Base-by-base conservation (phyloP, 352 stramenopile species). In the Pythium myriotylum region DNA sequence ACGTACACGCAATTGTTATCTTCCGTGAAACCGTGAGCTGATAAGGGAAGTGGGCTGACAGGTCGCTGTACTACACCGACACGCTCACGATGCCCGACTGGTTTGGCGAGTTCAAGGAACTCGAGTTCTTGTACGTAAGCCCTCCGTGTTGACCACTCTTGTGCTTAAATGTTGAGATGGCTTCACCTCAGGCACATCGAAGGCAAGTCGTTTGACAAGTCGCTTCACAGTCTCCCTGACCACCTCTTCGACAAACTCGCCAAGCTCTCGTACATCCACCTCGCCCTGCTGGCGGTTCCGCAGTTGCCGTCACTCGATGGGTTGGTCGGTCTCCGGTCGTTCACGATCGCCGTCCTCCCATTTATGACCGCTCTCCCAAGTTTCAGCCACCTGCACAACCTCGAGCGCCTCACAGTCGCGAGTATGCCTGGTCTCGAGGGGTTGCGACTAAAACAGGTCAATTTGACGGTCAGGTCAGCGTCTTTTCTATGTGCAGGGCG, bases 91-190 rank as follows among this genome's bases (percentile, higher is more conserved):
- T 81, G 17, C 73, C 73, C 6, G 8, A n/a, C 6, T 78, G 73
- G 73, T 52, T 65, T 35, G 46, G 61, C 0, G 53, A 73, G 13
- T 70, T 78, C 27, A 60, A 48, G 3, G 41, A 70, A 4, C 63
- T 81, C 37, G 70, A 81, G 39, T 78, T 70, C 17, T 37, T 81
- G 45, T 74, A 62, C n/a, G 46, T n/a, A n/a, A n/a, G n/a, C n/a
- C n/a, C n/a, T 64, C 1, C 17, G n/a, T 43, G 22, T n/a, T 54
- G 12, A 19, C n/a, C 37, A 17, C 27, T 33, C 4, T 42, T 40
- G 6, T 6, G 51, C 7, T n/a, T n/a, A n/a, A n/a, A n/a, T n/a
- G n/a, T n/a, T n/a, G n/a, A n/a, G n/a, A n/a, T n/a, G n/a, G n/a
- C n/a, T n/a, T n/a, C n/a, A n/a, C n/a, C 24, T 2, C 37, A 68